Base-by-base conservation (phyloP, 2,329 filamentous ascomycete species). In the Clonostachys chloroleuca region DNA sequence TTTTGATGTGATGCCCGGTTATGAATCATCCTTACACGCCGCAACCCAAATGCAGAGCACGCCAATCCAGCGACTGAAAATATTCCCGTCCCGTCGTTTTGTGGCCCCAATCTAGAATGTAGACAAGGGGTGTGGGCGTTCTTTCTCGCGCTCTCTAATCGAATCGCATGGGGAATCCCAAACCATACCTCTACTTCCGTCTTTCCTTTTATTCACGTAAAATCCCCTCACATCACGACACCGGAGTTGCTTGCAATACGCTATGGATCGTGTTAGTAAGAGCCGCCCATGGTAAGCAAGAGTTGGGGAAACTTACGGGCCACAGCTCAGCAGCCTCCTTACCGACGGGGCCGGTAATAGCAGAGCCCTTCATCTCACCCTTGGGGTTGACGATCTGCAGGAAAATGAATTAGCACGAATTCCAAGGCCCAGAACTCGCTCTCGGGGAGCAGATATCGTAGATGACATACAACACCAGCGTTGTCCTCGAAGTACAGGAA, bases 401-500 rank as follows among this genome's bases (percentile, higher is more conserved):
- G 14, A 12, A 18, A n/a, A 13, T 14, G 7, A 14, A 18, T 39
- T 39, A 39, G 36, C 36, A 39, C 7, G 3, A n/a, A 39, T n/a
- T 39, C 36, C 12, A 20, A 5, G 14, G 13, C n/a, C 39, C 13
- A 33, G 30, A 16, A 30, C 40, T 33, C 46, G 20, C 43, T 18
- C 10, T 40, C 18, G 4, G 24, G 16, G 14, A 12, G 24, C 9
- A 30, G 24, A 33, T 17, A 39, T 39, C 12, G 14, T 18, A 12
- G 36, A 44, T 39, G 48, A 91, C 88, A 74, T 78, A 92, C 89
- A 67, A 99, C 94, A 86, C 94, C 94, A 73, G 94, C 94, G 77
- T 99, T 99, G 80, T 99, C 95, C 89, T 99, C 94, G 70, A 99
- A 99, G 85, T 99, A 99, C 64, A 99, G 86, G 84, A 90, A 99